phyloP scores from a whole-genome alignment of 2,329 filamentous ascomycete species.

The Pyrenochaeta sp. region DNA sequence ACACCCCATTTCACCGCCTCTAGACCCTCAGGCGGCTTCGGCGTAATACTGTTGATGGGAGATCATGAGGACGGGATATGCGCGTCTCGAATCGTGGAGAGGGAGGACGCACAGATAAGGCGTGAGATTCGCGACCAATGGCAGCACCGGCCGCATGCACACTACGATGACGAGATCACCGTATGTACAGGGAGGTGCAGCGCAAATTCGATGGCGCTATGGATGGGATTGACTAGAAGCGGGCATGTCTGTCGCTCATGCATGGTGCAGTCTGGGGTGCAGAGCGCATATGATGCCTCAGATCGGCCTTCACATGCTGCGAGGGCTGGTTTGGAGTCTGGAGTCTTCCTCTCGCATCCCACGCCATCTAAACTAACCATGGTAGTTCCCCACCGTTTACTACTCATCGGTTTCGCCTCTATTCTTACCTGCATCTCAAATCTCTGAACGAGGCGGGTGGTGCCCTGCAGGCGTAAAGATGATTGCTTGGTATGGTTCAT shows the following conservation, averaged over 20 bases:
- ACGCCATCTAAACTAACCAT: neutral
- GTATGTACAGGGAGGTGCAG: constrained; percentile 6
- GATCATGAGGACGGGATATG: constrained; percentile 3
- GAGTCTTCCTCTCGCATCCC: neutral
- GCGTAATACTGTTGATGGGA: neutral
- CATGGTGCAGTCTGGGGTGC: constrained; percentile 29
- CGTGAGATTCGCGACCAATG: neutral
- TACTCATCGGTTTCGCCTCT: neutral
- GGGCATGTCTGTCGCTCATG: constrained; percentile 20
- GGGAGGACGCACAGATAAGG: neutral
- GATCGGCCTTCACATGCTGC: constrained; percentile 19
- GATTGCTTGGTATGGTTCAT: constrained; percentile 1
- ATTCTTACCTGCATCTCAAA: neutral
- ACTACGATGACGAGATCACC: constrained; percentile 11
- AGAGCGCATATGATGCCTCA: constrained; percentile 20
- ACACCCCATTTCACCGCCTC: constrained; percentile 6
- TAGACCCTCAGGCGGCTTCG: constrained; percentile 1
- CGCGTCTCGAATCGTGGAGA: neutral
- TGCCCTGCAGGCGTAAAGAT: constrained; percentile 14
- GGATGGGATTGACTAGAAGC: constrained; percentile 9
- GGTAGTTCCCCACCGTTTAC: neutral
- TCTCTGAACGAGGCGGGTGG: neutral
- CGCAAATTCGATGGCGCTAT: constrained; percentile 14
- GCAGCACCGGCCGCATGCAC: constrained; percentile 3
- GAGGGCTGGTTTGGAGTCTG: neutral